Conservation (phyloP, 1,284 basidiomycete species). For the Heliocybe sulcata region DNA sequence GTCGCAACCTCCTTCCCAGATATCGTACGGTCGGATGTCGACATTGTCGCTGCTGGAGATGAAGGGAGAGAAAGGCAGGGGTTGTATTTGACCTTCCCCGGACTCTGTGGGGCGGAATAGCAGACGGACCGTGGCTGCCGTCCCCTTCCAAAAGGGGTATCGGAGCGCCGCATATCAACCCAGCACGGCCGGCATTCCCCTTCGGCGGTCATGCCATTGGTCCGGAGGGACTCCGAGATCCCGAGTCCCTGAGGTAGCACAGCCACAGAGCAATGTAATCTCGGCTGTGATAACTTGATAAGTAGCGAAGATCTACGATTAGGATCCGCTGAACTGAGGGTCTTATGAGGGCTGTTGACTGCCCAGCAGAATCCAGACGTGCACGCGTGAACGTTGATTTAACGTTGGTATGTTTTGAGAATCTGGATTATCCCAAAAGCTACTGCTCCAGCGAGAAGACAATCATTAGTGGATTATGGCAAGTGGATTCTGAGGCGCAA, state of each 20-base stretch:
- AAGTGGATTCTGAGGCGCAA: too few relatives aligned
- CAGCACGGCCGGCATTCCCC: not conserved
- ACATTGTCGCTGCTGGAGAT: not conserved
- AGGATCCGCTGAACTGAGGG: too few relatives aligned
- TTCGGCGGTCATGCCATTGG: not conserved
- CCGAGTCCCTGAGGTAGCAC: not conserved
- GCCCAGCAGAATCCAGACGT: too few relatives aligned
- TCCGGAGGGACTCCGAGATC: not conserved
- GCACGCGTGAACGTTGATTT: too few relatives aligned
- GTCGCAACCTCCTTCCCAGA: conserved; percentile 57
- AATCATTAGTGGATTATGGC: too few relatives aligned
- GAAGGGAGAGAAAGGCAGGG: not conserved
- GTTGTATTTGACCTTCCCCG: not conserved
- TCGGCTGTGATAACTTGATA: too few relatives aligned
- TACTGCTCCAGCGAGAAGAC: too few relatives aligned
- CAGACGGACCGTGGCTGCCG: not conserved
- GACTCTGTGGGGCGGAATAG: not conserved
- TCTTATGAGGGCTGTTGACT: too few relatives aligned
- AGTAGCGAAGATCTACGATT: too few relatives aligned
- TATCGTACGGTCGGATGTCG: conserved; percentile 16
- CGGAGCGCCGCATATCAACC: not conserved
- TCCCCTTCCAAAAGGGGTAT: not conserved
- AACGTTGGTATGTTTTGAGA: too few relatives aligned
- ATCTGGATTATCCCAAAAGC: too few relatives aligned
- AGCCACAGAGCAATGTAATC: not conserved